Evolutionary conservation across 345 rosid species (phyloP).

Genomic region (Physaria fendleri): DNA sequence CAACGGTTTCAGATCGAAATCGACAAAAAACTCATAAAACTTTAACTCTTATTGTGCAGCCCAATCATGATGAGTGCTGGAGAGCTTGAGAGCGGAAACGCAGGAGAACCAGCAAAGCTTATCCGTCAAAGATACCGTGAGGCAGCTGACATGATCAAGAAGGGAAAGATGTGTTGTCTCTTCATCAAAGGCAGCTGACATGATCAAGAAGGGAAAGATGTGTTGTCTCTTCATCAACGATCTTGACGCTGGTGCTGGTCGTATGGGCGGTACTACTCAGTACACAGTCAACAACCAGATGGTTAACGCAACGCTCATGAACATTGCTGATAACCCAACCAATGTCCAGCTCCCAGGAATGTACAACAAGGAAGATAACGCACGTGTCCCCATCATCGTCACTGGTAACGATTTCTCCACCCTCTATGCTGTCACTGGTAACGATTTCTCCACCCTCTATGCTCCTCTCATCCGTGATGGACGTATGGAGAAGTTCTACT

Average conservation of each 20-base stretch:
- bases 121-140: constrained; percentile 98
- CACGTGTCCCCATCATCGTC: constrained; percentile 92
- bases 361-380: constrained; percentile 99
- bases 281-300: constrained; percentile 99
- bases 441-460: constrained; percentile 95
- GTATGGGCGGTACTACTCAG: constrained; percentile 93
- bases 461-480: constrained; percentile 99
- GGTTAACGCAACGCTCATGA: constrained; percentile 99
- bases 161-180: too few species aligned
- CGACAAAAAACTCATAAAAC: not conserved
- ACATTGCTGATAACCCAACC: constrained; percentile 97
- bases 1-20: too few species aligned
- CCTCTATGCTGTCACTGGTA: too few species aligned
- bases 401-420: too few species aligned
- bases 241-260: constrained; percentile 97
- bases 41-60: constrained; percentile 36
- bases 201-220: constrained; percentile 98
- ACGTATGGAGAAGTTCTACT: constrained; percentile 99
- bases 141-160: constrained; percentile 88
- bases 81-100: constrained; percentile 97
- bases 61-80: constrained; percentile 99
- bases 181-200: too few species aligned
- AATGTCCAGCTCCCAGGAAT: constrained; percentile 92
- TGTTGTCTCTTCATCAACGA: constrained; percentile 92
- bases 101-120: constrained; percentile 93